Percentiles rank a stretch among this genome's conserved stretches.
phyloP scores from a whole-genome alignment of 129 eudicot genomes.

The Flaveria robusta region DNA sequence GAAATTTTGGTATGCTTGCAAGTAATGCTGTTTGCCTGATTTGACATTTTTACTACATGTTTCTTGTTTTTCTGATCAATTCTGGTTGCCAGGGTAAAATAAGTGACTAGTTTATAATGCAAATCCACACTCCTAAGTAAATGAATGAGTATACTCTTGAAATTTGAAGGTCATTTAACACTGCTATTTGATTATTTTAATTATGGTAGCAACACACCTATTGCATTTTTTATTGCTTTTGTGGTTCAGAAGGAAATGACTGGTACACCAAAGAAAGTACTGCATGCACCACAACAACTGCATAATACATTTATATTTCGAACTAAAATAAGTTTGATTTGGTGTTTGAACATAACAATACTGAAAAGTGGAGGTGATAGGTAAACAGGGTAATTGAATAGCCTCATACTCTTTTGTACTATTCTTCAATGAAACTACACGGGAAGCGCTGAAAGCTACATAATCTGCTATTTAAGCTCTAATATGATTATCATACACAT shows the following conservation, averaged over 20 bases:
- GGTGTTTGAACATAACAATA: neutral
- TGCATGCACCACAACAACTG: neutral
- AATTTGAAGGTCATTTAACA: neutral
- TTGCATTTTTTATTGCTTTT: neutral
- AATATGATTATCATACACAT: neutral
- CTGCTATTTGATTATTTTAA: neutral
- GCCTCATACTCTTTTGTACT: neutral
- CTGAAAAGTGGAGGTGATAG: neutral
- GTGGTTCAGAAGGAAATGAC: neutral
- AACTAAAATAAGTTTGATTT: neutral
- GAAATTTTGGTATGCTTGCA: constrained; percentile 22
- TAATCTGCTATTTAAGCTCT: neutral
- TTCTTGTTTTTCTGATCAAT: neutral
- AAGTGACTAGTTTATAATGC: constrained; percentile 4
- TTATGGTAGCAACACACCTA: neutral
- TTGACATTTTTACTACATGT: neutral
- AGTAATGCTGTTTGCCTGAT: neutral
- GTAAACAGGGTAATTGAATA: neutral
- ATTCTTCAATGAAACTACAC: neutral
- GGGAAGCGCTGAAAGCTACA: neutral
- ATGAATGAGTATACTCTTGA: constrained; percentile 6
- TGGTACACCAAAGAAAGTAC: neutral
- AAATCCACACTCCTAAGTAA: neutral
- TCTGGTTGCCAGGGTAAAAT: neutral
- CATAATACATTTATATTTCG: neutral